phyloP scores from a whole-genome alignment of 371 early-diverging fungal species.

The Nosema muscidifuracis region DNA sequence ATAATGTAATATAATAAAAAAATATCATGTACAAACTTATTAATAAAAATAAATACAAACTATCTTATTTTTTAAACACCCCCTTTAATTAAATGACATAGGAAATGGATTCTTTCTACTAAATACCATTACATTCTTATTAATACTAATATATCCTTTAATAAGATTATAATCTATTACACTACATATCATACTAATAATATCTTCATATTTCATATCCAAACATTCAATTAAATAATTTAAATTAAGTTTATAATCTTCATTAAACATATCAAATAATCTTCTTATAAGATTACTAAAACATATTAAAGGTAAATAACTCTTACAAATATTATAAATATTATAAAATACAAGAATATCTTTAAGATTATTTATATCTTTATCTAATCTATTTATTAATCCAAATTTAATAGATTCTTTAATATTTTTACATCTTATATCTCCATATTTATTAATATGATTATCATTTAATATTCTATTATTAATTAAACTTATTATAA shows the following conservation, averaged over 20 bases:
- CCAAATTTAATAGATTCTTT: constrained; percentile 1
- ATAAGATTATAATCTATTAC: constrained; percentile 10
- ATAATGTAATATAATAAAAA: no score
- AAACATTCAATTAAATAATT: constrained; percentile 3
- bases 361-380: background rate
- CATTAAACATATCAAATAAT: background rate
- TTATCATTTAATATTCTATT: constrained; percentile 14
- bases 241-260: constrained; percentile 23
- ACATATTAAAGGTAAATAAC: constrained; percentile 16
- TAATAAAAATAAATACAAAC: no score
- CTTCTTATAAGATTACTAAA: constrained; percentile 14
- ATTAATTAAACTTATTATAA: constrained; percentile 15
- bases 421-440: background rate
- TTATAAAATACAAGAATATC: background rate
- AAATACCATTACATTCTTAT: constrained; percentile 26
- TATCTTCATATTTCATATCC: constrained; percentile 14
- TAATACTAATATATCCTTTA: constrained; percentile 33
- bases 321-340: background rate
- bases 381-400: background rate
- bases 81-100: background rate
- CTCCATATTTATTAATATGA: background rate
- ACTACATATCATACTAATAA: constrained; percentile 8
- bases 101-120: constrained; percentile 39
- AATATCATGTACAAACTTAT: no score
- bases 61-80: no score